Evolutionary conservation across 306 rosid genomes (phyloP), one percentile per base, ranked within the genome.

Genomic region (Corylus heterophylla): DNA sequence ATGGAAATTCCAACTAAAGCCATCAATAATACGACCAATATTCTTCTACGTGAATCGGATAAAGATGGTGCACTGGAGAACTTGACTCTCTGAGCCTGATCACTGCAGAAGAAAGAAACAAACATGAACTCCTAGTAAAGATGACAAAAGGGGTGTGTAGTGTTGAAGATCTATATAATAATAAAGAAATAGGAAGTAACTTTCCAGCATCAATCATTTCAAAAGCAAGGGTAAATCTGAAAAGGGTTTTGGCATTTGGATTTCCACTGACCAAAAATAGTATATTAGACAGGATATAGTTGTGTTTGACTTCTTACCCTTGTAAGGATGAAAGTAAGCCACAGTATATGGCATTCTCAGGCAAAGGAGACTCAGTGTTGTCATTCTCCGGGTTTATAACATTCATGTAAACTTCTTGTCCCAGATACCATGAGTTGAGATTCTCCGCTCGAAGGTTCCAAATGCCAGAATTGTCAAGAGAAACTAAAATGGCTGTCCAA

Each of bases 381-480:
- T 94, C 97, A 35, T 13, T 62, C 87, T 94, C 96, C 3, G 87
- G 88, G 88, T 92, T 92, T 39, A 90, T 80, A 52, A 92, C 89
- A 20, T 88, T 89, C 77, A 94, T 67, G 67, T 94, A 94, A 77
- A 85, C 85, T 83, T 94, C 98, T 86, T 94, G 94, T 64, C 98
- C 98, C 1, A 92, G 86, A 83, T 94, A 88, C 98, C 98, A 89
- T 18, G 98, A 92, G 82, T 92, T 77, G 68, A 94, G 96, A 82
- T 94, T 94, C 85, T 92, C 77, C 2, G 98, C 88, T 4, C 96
- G 94, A 79, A 94, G 97, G 74, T 94, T 94, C 98, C 98, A 92
- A 74, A 88, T 94, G 75, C 98, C 98, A 0, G 96, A 87, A 44
- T 84, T 94, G 91, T 92, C 98, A 8, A 94, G 96, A 82, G 89